A percentile compares a stretch with the other conserved stretches of the same genome.
These are phyloP conservation scores for Cornus florida DNA, from an alignment of 148 eudicot species.

Conservation along the genomic window DNA sequence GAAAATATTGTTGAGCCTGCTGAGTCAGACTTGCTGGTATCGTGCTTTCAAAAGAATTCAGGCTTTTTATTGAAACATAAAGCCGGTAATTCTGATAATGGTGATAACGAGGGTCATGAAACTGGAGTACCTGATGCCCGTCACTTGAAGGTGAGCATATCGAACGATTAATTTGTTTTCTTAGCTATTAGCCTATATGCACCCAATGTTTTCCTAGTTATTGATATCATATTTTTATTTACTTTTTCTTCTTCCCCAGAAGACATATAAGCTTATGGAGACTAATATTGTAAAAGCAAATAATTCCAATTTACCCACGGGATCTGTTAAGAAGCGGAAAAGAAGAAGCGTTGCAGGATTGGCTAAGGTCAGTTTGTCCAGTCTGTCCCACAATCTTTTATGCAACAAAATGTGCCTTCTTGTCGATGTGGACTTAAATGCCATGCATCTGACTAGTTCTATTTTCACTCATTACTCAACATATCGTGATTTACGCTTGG, in stretches of 20 bases:
- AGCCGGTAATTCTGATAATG: constrained; percentile 37
- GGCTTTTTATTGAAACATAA: constrained; percentile 27
- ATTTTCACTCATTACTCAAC: neutral
- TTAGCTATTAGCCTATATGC: constrained; percentile 2
- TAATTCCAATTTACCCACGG: constrained; percentile 40
- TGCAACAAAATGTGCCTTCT: neutral
- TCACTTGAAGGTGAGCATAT: constrained; percentile 49
- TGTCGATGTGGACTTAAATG: neutral
- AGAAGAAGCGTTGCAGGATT: constrained; percentile 60
- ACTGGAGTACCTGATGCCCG: constrained; percentile 29
- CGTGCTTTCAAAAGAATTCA: constrained; percentile 41
- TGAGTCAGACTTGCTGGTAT: constrained; percentile 42
- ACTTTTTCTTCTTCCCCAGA: constrained; percentile 29
- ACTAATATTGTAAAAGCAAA: constrained; percentile 25
- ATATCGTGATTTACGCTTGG: neutral
- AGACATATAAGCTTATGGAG: constrained; percentile 31
- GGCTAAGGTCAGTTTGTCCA: constrained; percentile 61
- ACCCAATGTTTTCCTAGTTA: neutral
- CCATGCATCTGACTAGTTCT: neutral
- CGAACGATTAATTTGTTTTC: constrained; percentile 4
- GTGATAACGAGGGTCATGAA: constrained; percentile 25
- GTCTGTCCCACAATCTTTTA: neutral
- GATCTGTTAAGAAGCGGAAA: constrained; percentile 52
- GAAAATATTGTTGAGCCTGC: constrained; percentile 40
- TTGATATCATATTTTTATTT: constrained; percentile 1